Base-by-base conservation (phyloP, 2,329 filamentous ascomycete species). In the Calonectria honghensis region DNA sequence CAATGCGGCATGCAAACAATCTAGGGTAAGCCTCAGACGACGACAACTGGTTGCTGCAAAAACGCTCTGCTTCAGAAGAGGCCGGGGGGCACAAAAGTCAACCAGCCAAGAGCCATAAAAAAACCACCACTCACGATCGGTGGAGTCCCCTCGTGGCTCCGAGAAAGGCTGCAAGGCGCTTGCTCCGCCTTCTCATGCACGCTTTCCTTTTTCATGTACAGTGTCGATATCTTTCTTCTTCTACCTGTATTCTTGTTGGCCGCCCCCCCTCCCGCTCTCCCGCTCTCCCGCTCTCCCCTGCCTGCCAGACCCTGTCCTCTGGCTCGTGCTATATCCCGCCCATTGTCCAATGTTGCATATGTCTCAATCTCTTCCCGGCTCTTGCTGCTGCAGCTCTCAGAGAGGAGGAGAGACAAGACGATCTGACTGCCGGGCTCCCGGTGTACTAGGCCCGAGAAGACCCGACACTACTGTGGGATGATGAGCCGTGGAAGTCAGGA, bases 111-210 rank as follows among this genome's bases (percentile, higher is more conserved):
- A 45, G 48, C 31, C 57, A 54, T n/a, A 45, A 59, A 54, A 64
- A 61, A 45, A 52, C 41, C 74, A 79, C 79, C 79, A 81, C 72
- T 81, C 79, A 81, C 61, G 68, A 79, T 76, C 78, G 66, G 75
- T 79, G 73, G 77, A 75, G 76, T 73, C 68, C 48, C 79, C 79
- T 78, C 79, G 79, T 81, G 79, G 79, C 70, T 67, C 59, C 52
- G 68, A 20, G 63, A 61, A 69, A 32, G 39, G 45, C 68, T 57
- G 37, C 69, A 72, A 71, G 64, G 37, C 45, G 63, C 67, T 37
- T 64, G 64, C 64, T 72, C 68, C 64, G 67, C 67, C 67, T 41
- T 68, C 31, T 41, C 61, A 61, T 73, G 73, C 73, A 67, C 51
- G 29, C 11, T 37, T 50, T 59, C 54, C 51, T 35, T 18, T 41